Evolutionary conservation across 345 rosid species (phyloP).

Genomic region (Euphorbia tirucalli): DNA sequence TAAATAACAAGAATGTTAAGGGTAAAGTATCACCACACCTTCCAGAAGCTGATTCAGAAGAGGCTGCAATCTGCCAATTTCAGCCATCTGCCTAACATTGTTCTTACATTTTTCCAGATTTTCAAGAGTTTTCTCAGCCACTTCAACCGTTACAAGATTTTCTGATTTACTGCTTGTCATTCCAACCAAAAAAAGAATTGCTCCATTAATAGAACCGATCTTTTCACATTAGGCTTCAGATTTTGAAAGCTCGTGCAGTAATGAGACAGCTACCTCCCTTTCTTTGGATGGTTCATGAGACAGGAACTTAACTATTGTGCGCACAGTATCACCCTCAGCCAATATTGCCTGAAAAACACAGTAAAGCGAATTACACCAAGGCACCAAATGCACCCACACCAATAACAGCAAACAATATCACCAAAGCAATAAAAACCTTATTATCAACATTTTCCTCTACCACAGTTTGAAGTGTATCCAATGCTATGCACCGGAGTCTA

Average conservation of each 20-base stretch:
- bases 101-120: slow-evolving; percentile 76
- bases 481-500: slow-evolving; percentile 62
- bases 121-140: slow-evolving; percentile 69
- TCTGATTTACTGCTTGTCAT: slow-evolving; percentile 90
- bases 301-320: slow-evolving; percentile 80
- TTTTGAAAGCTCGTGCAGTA: slow-evolving; percentile 85
- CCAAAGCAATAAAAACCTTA: slow-evolving; percentile 57
- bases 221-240: slow-evolving; percentile 77
- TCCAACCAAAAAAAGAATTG: slow-evolving; percentile 87
- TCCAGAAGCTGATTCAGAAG: slow-evolving; percentile 74
- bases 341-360: slow-evolving; percentile 66
- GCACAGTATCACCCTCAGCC: slow-evolving; percentile 88
- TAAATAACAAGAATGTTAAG: slow-evolving; percentile 11
- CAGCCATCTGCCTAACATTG: slow-evolving; percentile 94
- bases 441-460: slow-evolving; percentile 77
- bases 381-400: slow-evolving; percentile 1
- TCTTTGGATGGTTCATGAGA: slow-evolving; percentile 72
- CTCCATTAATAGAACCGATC: slow-evolving; percentile 88
- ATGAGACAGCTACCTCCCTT: slow-evolving; percentile 81
- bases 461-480: slow-evolving; percentile 72
- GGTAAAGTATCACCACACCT: slow-evolving; percentile 49
- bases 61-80: slow-evolving; percentile 74
- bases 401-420: slow-evolving; percentile 13
- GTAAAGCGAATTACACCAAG: slow-evolving; percentile 22
- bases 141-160: slow-evolving; percentile 73